phyloP scores from a whole-genome alignment of 306 rosid genomes.

The Rosa multiflora region DNA sequence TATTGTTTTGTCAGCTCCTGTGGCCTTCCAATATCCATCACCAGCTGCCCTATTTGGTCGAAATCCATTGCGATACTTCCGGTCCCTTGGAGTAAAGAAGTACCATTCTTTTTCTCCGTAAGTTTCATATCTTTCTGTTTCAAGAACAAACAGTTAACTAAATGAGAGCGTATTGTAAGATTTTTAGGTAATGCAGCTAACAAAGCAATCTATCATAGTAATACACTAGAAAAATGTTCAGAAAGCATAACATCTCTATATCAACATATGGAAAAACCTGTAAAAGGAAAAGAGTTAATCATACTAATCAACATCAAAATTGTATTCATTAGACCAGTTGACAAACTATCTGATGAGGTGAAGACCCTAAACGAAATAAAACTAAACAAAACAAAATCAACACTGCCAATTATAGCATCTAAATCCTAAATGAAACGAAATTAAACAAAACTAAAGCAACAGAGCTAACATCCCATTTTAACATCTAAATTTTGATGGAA shows the following conservation, averaged over 20 bases:
- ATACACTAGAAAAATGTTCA: neutral
- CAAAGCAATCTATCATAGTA: neutral
- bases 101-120: conserved; percentile 20
- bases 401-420: no score
- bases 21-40: conserved; percentile 28
- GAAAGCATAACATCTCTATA: neutral
- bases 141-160: neutral
- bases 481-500: no score
- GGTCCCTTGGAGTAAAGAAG: conserved; percentile 22
- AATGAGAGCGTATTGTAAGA: no score
- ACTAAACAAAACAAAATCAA: neutral
- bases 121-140: conserved; percentile 3
- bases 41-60: conserved; percentile 17
- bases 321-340: neutral
- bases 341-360: neutral
- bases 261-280: neutral
- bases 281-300: neutral
- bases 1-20: conserved; percentile 4
- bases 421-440: no score
- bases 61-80: conserved; percentile 11
- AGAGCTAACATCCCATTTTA: no score
- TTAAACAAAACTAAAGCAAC: neutral
- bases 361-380: neutral
- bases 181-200: neutral
- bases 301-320: no score